Conservation (phyloP, 768 basidiomycete genomes). For the Serendipita sp. region DNA sequence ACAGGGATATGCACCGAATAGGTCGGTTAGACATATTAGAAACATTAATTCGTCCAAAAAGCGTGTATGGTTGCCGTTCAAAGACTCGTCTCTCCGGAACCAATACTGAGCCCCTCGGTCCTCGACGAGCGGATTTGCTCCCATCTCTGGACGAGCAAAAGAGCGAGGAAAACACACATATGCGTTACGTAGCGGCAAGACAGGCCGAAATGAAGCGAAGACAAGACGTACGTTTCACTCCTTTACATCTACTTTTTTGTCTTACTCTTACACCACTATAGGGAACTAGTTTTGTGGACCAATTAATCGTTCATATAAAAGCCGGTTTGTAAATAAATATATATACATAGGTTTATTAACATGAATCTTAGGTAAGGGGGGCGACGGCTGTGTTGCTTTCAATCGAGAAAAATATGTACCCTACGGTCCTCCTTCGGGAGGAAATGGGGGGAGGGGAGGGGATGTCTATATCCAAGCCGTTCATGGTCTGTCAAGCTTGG, state of each 20-base stretch:
- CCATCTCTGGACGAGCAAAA: background rate
- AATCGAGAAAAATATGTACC: constrained; percentile 77
- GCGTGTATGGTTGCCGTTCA: background rate
- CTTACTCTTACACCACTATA: constrained; percentile 16
- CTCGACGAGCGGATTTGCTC: background rate
- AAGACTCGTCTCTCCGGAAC: background rate
- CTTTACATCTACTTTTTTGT: background rate
- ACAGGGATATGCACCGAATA: background rate
- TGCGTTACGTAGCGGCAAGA: background rate
- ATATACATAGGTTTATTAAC: background rate
- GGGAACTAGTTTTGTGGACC: constrained; percentile 71
- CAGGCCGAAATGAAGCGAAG: constrained; percentile 17
- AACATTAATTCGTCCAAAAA: background rate
- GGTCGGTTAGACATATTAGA: background rate
- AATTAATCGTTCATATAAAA: constrained; percentile 60
- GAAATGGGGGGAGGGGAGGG: constrained; percentile 80
- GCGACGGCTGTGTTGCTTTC: constrained; percentile 84
- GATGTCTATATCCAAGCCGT: constrained; percentile 75
- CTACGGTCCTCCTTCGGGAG: constrained; percentile 81
- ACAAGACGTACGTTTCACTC: constrained; percentile 16
- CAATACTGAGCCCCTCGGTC: background rate
- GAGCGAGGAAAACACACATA: background rate
- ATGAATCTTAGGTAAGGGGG: constrained; percentile 52
- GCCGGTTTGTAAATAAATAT: constrained; percentile 33
- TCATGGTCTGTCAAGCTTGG: constrained; percentile 58